phyloP scores from a whole-genome alignment of 1,139 yeast species.

The Suhomyces ambrosiae region DNA sequence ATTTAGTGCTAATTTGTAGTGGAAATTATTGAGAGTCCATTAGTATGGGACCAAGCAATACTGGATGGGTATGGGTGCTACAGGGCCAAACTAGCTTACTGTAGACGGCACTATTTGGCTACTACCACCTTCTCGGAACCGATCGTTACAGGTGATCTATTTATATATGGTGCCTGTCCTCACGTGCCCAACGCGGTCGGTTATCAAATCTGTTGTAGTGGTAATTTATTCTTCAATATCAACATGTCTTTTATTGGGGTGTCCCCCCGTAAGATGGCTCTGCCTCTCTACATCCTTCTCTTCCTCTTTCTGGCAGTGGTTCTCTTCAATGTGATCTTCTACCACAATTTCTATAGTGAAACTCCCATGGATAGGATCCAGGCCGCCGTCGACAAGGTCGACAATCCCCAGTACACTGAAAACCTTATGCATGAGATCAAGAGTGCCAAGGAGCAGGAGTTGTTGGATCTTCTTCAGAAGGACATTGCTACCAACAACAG shows the following conservation, averaged over 20 bases:
- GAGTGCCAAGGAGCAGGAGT: constrained; percentile 20
- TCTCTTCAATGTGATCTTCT: constrained; percentile 14
- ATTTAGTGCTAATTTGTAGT: no score
- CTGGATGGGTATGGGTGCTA: no score
- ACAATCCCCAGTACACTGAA: constrained; percentile 13
- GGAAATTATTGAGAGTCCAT: no score
- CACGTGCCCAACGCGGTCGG: no score
- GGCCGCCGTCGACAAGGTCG: constrained; percentile 12
- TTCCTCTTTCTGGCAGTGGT: constrained; percentile 14
- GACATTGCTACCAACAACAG: constrained; percentile 18
- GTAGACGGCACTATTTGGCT: no score
- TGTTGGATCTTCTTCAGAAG: constrained; percentile 19
- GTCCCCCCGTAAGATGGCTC: constrained; percentile 15
- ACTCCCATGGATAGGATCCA: constrained; percentile 5
- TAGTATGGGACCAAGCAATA: no score
- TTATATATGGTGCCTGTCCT: no score
- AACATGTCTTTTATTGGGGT: constrained; percentile 4
- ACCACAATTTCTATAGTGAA: constrained; percentile 8
- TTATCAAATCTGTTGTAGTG: background rate
- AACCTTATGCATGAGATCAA: constrained; percentile 17
- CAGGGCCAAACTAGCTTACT: no score
- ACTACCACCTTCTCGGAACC: no score
- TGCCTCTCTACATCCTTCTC: constrained; percentile 16
- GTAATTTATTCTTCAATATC: background rate
- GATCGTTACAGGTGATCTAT: no score